These are phyloP conservation scores for Ustanciosporium gigantosporum DNA, from an alignment of 1,284 basidiomycete genomes.

Conservation along the genomic window DNA sequence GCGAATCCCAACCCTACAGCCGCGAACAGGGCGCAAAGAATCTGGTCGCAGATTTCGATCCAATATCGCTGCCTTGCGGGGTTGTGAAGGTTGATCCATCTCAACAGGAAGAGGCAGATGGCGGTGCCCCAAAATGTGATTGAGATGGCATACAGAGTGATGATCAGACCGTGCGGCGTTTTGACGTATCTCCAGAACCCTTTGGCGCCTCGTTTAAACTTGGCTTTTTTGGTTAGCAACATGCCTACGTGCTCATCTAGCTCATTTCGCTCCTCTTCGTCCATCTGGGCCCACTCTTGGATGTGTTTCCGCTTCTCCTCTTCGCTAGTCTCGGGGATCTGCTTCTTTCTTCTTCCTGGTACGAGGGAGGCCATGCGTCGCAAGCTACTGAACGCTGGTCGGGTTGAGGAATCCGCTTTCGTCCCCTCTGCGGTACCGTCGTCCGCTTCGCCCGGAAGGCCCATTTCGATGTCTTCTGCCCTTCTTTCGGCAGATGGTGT, in stretches of 20 bases:
- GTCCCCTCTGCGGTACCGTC: background rate
- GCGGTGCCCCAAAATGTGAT: constrained; percentile 56
- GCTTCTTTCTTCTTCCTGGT: constrained; percentile 11
- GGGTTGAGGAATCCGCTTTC: background rate
- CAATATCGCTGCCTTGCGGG: constrained; percentile 41
- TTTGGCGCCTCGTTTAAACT: constrained; percentile 53
- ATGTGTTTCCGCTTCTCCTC: constrained; percentile 48
- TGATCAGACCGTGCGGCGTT: constrained; percentile 57
- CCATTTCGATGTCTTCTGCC: constrained; percentile 24
- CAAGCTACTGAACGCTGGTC: constrained; percentile 3
- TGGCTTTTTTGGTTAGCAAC: constrained; percentile 72
- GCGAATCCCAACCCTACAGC: constrained; percentile 56
- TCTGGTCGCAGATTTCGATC: constrained; percentile 60
- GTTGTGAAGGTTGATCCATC: constrained; percentile 47
- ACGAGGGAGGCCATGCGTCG: constrained; percentile 19
- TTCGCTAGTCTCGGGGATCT: constrained; percentile 26
- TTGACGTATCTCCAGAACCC: constrained; percentile 54
- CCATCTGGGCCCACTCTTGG: constrained; percentile 50
- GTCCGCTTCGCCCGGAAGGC: background rate
- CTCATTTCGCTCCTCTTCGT: constrained; percentile 54
- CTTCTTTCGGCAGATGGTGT: constrained; percentile 9
- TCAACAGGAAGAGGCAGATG: constrained; percentile 53
- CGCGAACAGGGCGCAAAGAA: constrained; percentile 56
- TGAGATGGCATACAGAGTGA: constrained; percentile 51
- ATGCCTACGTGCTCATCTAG: constrained; percentile 79